These are phyloP conservation scores for Clarireedia homoeocarpa DNA, from an alignment of 2,329 filamentous ascomycete genomes.

Conservation along the genomic window DNA sequence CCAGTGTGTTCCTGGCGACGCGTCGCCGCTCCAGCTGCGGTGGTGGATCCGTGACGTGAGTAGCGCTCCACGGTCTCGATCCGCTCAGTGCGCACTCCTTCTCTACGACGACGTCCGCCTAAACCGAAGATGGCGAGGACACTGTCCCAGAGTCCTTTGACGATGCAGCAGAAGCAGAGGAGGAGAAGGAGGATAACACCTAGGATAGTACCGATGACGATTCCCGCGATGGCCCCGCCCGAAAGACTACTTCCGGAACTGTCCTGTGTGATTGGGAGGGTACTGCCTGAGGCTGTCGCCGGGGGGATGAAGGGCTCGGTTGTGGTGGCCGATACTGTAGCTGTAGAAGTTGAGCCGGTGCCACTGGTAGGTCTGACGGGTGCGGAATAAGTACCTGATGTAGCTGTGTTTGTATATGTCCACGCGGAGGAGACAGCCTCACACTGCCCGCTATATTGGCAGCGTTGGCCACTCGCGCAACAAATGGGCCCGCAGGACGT, in stretches of 20 bases:
- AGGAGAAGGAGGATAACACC: conserved; percentile 60
- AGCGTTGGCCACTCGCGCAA: conserved; percentile 64
- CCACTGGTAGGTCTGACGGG: conserved; percentile 46
- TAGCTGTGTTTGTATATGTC: conserved; percentile 33
- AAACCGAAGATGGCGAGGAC: conserved; percentile 54
- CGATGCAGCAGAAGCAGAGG: conserved; percentile 68
- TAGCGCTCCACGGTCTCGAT: conserved; percentile 56
- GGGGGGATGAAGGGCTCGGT: conserved; percentile 42
- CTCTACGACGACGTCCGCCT: conserved; percentile 41
- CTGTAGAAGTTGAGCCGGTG: conserved; percentile 40
- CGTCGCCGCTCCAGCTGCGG: conserved; percentile 13
- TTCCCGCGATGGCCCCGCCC: conserved; percentile 69
- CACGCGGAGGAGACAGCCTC: conserved; percentile 13
- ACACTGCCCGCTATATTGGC: conserved; percentile 34
- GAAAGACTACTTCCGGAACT: conserved; percentile 40
- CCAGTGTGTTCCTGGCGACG: conserved; percentile 34
- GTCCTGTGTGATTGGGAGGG: conserved; percentile 16
- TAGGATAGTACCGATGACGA: conserved; percentile 65
- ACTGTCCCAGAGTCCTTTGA: conserved; percentile 52
- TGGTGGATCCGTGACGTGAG: conserved; percentile 39
- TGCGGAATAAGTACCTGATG: conserved; percentile 27
- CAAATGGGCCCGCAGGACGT: conserved; percentile 61
- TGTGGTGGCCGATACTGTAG: conserved; percentile 42
- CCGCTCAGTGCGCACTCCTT: conserved; percentile 33
- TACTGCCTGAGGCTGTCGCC: conserved; percentile 42